phyloP scores from a whole-genome alignment of 2,329 filamentous ascomycete species.

The Escovopsis sp. region DNA sequence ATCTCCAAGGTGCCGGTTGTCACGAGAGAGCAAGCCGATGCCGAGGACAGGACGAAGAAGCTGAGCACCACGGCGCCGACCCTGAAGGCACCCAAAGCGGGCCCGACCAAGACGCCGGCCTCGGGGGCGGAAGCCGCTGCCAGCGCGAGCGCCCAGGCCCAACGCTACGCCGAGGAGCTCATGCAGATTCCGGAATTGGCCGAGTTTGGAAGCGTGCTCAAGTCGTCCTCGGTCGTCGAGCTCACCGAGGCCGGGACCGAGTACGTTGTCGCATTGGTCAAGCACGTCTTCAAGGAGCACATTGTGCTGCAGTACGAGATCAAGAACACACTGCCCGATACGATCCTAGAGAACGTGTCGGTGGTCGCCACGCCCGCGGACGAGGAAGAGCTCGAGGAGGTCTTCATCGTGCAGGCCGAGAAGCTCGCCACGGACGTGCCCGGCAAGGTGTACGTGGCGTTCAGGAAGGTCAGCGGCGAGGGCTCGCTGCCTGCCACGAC shows the following conservation, averaged over 20 bases:
- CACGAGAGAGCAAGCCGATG: constrained; percentile 87
- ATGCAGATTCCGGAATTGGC: constrained; percentile 82
- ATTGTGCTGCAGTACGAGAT: constrained; percentile 92
- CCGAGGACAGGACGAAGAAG: constrained; percentile 94
- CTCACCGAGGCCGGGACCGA: constrained; percentile 95
- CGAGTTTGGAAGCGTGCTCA: constrained; percentile 79
- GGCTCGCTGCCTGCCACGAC: constrained; percentile 61
- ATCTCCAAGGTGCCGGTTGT: constrained; percentile 83
- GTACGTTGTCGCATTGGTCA: constrained; percentile 85
- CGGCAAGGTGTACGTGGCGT: constrained; percentile 88
- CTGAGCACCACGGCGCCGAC: constrained; percentile 84
- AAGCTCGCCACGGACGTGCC: constrained; percentile 73
- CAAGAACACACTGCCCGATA: constrained; percentile 90
- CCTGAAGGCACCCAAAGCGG: constrained; percentile 79
- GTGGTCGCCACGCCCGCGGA: constrained; percentile 67
- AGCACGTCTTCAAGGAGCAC: constrained; percentile 97
- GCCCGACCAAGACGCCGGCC: constrained; percentile 55
- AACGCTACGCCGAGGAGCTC: constrained; percentile 80
- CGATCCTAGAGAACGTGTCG: constrained; percentile 78
- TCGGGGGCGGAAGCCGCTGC: constrained; percentile 61
- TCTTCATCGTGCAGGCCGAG: constrained; percentile 84
- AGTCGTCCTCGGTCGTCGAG: constrained; percentile 74
- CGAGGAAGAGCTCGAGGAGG: constrained; percentile 73
- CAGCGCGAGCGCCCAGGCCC: constrained; percentile 62
- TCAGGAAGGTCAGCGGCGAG: constrained; percentile 69